Conservation (phyloP, 2,329 filamentous ascomycete species). For the Periglandula ipomoeae region DNA sequence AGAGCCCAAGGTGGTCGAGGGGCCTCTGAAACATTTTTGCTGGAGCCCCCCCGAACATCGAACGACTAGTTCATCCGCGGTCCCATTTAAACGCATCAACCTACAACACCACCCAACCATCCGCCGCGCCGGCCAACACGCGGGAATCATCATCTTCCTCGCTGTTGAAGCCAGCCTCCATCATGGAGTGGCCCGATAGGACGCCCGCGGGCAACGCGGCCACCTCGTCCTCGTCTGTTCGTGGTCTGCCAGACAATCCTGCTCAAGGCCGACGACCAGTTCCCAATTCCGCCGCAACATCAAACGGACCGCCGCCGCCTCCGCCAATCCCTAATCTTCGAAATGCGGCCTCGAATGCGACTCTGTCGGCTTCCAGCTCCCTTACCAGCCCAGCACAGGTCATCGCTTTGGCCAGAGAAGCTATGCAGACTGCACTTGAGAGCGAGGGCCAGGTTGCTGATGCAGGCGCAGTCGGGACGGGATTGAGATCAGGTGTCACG, state of each 20-base stretch:
- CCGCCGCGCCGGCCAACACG: slow-evolving; percentile 6
- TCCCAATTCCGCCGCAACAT: slow-evolving; percentile 27
- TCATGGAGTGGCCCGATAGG: slow-evolving; percentile 28
- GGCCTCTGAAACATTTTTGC: slow-evolving; percentile 22
- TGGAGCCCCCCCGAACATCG: slow-evolving; percentile 8
- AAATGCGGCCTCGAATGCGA: slow-evolving; percentile 36
- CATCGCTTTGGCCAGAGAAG: slow-evolving; percentile 54
- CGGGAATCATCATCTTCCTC: slow-evolving; percentile 6
- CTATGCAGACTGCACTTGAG: slow-evolving; percentile 57
- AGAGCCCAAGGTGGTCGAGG: slow-evolving; percentile 13
- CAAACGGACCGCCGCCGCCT: slow-evolving; percentile 31
- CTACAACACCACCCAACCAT: slow-evolving; percentile 3
- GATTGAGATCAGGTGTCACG: slow-evolving; percentile 62
- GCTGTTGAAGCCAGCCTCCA: slow-evolving; percentile 13
- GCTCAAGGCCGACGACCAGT: slow-evolving; percentile 29
- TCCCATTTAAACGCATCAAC: neutral
- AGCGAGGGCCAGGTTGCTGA: slow-evolving; percentile 57
- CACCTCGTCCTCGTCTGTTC: slow-evolving; percentile 17
- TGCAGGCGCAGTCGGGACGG: slow-evolving; percentile 47
- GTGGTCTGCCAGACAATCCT: slow-evolving; percentile 33
- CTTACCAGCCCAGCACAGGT: slow-evolving; percentile 52
- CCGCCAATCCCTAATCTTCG: slow-evolving; percentile 39
- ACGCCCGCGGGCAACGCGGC: slow-evolving; percentile 15
- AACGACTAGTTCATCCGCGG: slow-evolving; percentile 1
- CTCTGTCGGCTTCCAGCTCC: slow-evolving; percentile 39